These are phyloP conservation scores for Suhomyces faveliae DNA, from an alignment of 805 yeast genomes.

Conservation along the genomic window DNA sequence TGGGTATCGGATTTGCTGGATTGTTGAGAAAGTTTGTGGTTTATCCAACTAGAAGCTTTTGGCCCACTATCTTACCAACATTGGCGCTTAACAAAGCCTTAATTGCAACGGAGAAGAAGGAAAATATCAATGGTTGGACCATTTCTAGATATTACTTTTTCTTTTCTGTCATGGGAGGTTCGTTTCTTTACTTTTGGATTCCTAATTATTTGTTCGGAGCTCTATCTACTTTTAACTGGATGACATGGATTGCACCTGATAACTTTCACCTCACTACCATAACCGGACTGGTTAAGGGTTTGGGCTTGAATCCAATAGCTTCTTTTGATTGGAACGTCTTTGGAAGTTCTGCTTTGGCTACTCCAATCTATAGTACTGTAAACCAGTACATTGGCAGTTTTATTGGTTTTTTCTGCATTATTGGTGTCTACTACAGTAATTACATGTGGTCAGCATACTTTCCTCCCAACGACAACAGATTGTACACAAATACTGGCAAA, in stretches of 20 bases:
- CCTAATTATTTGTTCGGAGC: slow-evolving; percentile 44
- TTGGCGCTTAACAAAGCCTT: slow-evolving; percentile 51
- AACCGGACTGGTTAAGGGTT: slow-evolving; percentile 43
- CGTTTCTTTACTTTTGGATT: slow-evolving; percentile 48
- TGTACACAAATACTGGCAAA: slow-evolving; percentile 10
- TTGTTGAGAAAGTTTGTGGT: slow-evolving; percentile 16
- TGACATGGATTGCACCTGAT: slow-evolving; percentile 56
- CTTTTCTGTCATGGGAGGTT: slow-evolving; percentile 21
- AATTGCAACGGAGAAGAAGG: slow-evolving; percentile 27
- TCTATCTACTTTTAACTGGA: slow-evolving; percentile 50
- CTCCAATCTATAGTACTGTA: neutral
- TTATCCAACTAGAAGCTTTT: slow-evolving; percentile 15
- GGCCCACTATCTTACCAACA: slow-evolving; percentile 35
- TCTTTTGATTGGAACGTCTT: slow-evolving; percentile 4
- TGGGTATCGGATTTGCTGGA: slow-evolving; percentile 21
- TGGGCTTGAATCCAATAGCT: slow-evolving; percentile 7
- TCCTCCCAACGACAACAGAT: slow-evolving; percentile 15
- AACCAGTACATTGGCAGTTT: slow-evolving; percentile 17
- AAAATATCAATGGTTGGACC: slow-evolving; percentile 18
- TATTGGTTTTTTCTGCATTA: slow-evolving; percentile 18
- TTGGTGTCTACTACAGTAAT: slow-evolving; percentile 22
- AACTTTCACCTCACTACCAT: slow-evolving; percentile 48
- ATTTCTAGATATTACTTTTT: slow-evolving; percentile 33
- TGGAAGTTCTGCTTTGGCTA: neutral
- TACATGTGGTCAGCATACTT: slow-evolving; percentile 23